phyloP scores from a whole-genome alignment of 108 stramenopile genomes.

The Nitzschia sp. region DNA sequence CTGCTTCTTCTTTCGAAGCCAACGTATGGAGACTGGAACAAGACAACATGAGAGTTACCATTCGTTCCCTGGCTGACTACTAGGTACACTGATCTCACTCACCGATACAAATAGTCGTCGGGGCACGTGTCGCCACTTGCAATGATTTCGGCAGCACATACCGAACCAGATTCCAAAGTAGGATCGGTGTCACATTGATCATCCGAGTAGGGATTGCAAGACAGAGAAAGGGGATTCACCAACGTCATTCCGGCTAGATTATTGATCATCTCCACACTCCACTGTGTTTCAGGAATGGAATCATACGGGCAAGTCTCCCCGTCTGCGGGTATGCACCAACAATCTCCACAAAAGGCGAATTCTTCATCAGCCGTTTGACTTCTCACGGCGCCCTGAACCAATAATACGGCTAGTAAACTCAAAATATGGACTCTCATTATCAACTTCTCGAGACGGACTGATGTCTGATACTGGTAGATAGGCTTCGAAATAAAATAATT shows the following conservation, averaged over 20 bases:
- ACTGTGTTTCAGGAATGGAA: neutral
- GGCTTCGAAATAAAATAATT: too few species aligned
- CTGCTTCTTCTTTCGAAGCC: conserved; percentile 17
- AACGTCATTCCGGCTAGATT: conserved; percentile 5
- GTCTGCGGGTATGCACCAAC: conserved; percentile 15
- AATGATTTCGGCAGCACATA: conserved; percentile 2
- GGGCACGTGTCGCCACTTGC: conserved; percentile 19
- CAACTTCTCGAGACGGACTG: too few species aligned
- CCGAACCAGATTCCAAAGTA: conserved; percentile 2
- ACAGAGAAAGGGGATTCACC: conserved; percentile 23
- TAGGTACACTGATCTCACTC: neutral
- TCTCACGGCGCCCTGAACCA: neutral
- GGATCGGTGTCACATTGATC: conserved; percentile 13
- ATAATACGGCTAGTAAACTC: too few species aligned
- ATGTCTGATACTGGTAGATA: too few species aligned
- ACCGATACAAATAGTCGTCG: neutral
- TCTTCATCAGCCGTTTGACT: too few species aligned
- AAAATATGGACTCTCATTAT: too few species aligned
- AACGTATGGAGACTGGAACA: conserved; percentile 14
- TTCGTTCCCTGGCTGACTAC: conserved; percentile 4
- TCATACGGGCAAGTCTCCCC: conserved; percentile 6
- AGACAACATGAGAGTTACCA: neutral
- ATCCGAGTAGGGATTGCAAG: conserved; percentile 27
- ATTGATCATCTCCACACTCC: neutral
- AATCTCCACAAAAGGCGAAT: conserved; percentile 19